phyloP scores from a whole-genome alignment of 1,284 basidiomycete genomes.

The Xerocomus amazonicus region DNA sequence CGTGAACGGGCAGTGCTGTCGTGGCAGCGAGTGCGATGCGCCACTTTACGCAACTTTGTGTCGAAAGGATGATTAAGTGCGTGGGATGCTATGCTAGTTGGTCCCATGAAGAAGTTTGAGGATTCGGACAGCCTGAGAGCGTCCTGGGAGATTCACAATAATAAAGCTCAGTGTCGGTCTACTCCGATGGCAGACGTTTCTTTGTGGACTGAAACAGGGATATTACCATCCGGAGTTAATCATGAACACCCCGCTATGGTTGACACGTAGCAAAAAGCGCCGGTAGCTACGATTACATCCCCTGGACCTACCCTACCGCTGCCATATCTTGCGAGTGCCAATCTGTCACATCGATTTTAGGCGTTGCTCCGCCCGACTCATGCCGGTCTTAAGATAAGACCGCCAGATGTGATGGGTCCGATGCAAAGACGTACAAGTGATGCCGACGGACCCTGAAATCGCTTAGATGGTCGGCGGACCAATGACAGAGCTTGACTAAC shows the following conservation, averaged over 20 bases:
- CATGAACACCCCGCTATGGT: neutral
- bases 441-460: too few species aligned
- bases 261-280: slow-evolving; percentile 4
- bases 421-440: slow-evolving; percentile 1
- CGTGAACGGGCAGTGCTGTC: slow-evolving; percentile 9
- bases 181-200: neutral
- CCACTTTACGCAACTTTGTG: slow-evolving; percentile 17
- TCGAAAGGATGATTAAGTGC: neutral
- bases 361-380: slow-evolving; percentile 1
- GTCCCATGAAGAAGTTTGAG: neutral
- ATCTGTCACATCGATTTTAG: neutral
- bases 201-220: slow-evolving; percentile 16
- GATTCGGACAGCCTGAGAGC: neutral
- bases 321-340: neutral
- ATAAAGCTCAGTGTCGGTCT: neutral
- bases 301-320: slow-evolving; percentile 4
- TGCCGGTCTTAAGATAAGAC: neutral
- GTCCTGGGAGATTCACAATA: neutral
- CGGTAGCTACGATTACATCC: neutral
- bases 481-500: neutral
- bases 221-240: neutral
- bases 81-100: slow-evolving; percentile 7
- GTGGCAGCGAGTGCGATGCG: neutral
- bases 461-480: neutral
- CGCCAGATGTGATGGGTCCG: neutral